phyloP scores from a whole-genome alignment of 441 rosid species.

The Macaranga tanarius region DNA sequence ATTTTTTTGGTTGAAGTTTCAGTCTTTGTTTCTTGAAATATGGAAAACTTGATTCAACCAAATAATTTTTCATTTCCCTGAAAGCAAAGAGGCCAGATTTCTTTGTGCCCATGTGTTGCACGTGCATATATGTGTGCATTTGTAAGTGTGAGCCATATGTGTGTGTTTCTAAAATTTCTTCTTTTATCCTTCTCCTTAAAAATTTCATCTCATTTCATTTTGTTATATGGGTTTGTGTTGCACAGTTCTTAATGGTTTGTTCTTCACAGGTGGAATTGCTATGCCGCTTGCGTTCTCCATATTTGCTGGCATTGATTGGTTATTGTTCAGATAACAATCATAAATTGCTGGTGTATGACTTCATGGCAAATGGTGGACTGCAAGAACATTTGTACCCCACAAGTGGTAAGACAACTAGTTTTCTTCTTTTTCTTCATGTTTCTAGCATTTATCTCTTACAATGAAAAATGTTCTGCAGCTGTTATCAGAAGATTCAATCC shows the following conservation, averaged over 20 bases:
- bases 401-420: constrained; percentile 40
- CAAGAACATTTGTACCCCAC: constrained; percentile 68
- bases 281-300: constrained; percentile 65
- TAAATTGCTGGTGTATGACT: constrained; percentile 76
- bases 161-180: neutral
- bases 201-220: neutral
- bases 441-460: neutral
- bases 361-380: constrained; percentile 70
- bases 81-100: neutral
- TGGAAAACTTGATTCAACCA: neutral
- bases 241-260: constrained; percentile 7
- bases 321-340: constrained; percentile 72
- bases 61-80: neutral
- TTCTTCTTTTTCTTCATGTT: constrained; percentile 7
- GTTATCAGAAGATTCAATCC: neutral
- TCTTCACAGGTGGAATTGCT: constrained; percentile 69
- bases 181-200: neutral
- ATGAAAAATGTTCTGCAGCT: neutral
- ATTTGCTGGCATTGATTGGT: constrained; percentile 80
- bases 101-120: neutral
- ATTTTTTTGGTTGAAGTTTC: neutral
- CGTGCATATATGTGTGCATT: neutral
- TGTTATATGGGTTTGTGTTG: constrained; percentile 8
- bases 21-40: neutral
- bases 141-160: neutral